Conservation (phyloP, 2,329 filamentous ascomycete species). For the Phaeosphaeriaceae sp. region DNA sequence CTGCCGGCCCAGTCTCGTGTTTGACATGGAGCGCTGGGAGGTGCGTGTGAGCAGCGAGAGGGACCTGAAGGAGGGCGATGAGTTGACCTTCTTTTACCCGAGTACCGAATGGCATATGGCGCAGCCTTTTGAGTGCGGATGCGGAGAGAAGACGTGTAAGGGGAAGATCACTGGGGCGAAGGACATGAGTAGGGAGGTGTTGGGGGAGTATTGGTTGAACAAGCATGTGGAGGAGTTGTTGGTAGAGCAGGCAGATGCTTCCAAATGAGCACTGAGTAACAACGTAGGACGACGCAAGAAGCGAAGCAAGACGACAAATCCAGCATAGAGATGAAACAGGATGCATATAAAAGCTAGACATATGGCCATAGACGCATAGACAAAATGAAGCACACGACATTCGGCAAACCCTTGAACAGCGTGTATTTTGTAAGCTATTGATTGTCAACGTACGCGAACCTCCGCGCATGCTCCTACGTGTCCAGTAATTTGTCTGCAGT, state of each 20-base stretch:
- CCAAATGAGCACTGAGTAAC: no score
- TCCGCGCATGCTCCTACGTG: background rate
- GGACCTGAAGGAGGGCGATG: slow-evolving; percentile 48
- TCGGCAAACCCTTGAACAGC: no score
- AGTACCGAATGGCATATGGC: slow-evolving; percentile 78
- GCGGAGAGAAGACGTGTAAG: slow-evolving; percentile 63
- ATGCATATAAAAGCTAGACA: background rate
- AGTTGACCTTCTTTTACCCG: slow-evolving; percentile 72
- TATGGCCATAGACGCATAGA: background rate
- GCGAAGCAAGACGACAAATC: no score
- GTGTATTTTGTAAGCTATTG: no score
- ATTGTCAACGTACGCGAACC: no score
- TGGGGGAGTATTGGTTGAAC: slow-evolving; percentile 61
- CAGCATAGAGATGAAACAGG: no score
- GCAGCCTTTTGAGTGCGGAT: slow-evolving; percentile 73
- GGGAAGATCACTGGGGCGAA: slow-evolving; percentile 69
- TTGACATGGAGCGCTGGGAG: slow-evolving; percentile 59
- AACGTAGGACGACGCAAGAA: no score
- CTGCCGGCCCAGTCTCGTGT: slow-evolving; percentile 60
- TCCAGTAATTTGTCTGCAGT: background rate
- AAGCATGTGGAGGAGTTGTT: slow-evolving; percentile 42
- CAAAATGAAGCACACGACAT: no score
- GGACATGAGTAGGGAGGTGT: slow-evolving; percentile 62
- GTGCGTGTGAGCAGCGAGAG: slow-evolving; percentile 61
- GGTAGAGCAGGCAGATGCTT: slow-evolving; percentile 20